These are phyloP conservation scores for Jamesozyma rosinii DNA, from an alignment of 805 yeast species.

Conservation along the genomic window DNA sequence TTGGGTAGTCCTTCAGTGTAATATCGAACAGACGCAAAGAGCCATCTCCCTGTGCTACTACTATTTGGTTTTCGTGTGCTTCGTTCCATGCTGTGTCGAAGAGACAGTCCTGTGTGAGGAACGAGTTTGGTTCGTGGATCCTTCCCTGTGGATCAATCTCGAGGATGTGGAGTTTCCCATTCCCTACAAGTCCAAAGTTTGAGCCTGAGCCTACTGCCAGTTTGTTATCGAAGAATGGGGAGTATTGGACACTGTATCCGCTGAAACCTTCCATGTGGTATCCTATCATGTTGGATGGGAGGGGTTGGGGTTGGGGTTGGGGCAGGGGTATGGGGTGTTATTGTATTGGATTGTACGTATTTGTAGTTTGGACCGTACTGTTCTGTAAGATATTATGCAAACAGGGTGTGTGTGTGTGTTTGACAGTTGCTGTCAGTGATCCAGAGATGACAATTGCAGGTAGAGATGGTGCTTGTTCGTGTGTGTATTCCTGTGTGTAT, in stretches of 20 bases:
- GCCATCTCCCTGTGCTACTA: conserved; percentile 86
- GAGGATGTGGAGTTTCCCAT: conserved; percentile 70
- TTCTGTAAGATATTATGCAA: no score
- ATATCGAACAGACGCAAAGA: conserved; percentile 72
- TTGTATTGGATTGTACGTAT: no score
- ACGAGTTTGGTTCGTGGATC: conserved; percentile 45
- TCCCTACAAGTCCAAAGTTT: conserved; percentile 89
- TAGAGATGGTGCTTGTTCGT: no score
- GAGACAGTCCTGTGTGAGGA: conserved; percentile 89
- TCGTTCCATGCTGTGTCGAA: conserved; percentile 90
- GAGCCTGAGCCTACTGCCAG: conserved; percentile 86
- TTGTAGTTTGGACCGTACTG: no score
- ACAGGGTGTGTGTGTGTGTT: no score
- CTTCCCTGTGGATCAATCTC: conserved; percentile 59
- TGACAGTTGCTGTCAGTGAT: no score
- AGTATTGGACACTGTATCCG: conserved; percentile 81
- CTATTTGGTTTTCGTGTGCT: conserved; percentile 74
- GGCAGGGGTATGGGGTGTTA: no score
- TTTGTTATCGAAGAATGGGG: conserved; percentile 85
- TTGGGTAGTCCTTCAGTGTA: conserved; percentile 57
- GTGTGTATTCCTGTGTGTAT: no score
- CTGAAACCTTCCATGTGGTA: conserved; percentile 72
- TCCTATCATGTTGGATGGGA: conserved; percentile 51
- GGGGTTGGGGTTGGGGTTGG: no score
- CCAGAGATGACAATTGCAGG: no score